Base-by-base conservation (phyloP, 1,139 yeast species). In the Sugiyamaella pinicola region DNA sequence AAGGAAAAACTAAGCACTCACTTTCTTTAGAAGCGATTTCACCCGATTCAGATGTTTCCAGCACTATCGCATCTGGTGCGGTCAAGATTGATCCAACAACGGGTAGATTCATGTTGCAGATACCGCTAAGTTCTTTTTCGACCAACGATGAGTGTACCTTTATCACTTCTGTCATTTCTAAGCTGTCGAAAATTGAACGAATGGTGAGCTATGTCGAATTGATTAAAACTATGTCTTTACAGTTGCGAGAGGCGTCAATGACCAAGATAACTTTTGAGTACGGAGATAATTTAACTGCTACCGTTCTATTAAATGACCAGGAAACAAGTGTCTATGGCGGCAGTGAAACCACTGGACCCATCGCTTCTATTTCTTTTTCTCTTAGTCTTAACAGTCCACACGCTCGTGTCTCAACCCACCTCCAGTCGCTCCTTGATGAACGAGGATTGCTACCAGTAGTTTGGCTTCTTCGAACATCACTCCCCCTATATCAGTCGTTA, bases 141-240 rank as follows among this genome's bases (percentile, higher is more conserved):
- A 28, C 33, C 28, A 38, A 24, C 13, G 43, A 26, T 33, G 44
- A 29, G 17, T 29, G 49, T 18, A 58, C 53, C 3, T 58, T 64
- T 45, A 56, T 64, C 8, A 51, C 52, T 31, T 49, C 49, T 6
- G 51, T 65, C 4, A 50, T 54, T 6, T 47, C 52, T 5, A 56
- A 61, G 22, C 57, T 67, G 19, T 52, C 60, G 12, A 67, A 61
- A 50, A 61, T 67, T 45, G 69, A 67, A 39, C 59, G 64, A 9
- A 66, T 66, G 48, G 68, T 66, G 15, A 61, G 63, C 52, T 65
- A 63, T 49, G 60, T 66, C 33, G 65, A 63, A 26, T 58, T 65
- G 39, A 55, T 67, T 50, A 59, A 61, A 50, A 55, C 63, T 26
- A 57, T 62, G 54, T 52, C 58, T 1, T 58, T 67, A 37, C 61